These are phyloP conservation scores for Carallia brachiata DNA, from an alignment of 345 rosid species.

Conservation along the genomic window DNA sequence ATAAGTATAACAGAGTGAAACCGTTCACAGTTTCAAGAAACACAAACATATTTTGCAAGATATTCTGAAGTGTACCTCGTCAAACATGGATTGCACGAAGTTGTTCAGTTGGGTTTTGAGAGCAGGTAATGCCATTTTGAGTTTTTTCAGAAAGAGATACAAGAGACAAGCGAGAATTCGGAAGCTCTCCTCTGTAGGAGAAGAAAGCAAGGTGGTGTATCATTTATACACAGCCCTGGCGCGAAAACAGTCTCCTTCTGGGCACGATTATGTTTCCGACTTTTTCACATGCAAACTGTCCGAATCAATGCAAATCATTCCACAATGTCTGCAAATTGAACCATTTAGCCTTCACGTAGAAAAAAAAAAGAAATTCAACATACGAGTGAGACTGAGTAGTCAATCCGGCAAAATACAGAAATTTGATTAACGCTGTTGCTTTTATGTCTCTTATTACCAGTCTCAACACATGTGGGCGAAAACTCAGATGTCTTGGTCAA, in stretches of 20 bases:
- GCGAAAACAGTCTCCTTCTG: no score
- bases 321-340: no score
- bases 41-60: neutral
- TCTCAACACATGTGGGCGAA: neutral
- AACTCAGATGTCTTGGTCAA: neutral
- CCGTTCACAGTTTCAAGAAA: neutral
- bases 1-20: neutral
- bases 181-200: neutral
- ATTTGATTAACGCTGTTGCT: no score
- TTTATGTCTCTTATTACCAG: no score
- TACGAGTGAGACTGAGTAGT: no score
- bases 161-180: neutral
- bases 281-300: no score
- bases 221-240: neutral
- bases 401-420: no score
- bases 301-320: no score
- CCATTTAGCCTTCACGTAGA: no score
- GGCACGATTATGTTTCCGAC: no score
- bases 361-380: no score
- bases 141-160: no score
- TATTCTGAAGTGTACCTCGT: conserved; percentile 14
- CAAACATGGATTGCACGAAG: conserved; percentile 20
- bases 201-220: neutral
- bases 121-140: conserved; percentile 16
- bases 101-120: conserved; percentile 21